Evolutionary conservation across 2,329 filamentous ascomycete species (phyloP).

Genomic region (Penicillium freii): DNA sequence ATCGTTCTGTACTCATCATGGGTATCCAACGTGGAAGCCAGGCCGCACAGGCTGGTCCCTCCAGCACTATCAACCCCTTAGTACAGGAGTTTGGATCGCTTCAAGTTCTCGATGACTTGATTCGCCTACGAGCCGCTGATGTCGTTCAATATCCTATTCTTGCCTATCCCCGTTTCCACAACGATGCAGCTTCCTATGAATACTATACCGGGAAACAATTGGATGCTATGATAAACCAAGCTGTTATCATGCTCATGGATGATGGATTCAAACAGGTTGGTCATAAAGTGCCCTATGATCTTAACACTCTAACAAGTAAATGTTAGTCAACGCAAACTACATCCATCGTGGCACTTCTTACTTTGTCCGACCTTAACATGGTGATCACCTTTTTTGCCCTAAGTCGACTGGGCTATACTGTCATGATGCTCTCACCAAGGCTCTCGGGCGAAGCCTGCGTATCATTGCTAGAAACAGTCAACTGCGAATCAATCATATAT

Average conservation of each 20-base stretch:
- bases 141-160: constrained; percentile 43
- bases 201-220: constrained; percentile 45
- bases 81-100: constrained; percentile 39
- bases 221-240: constrained; percentile 35
- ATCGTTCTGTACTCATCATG: constrained; percentile 10
- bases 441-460: constrained; percentile 43
- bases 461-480: constrained; percentile 39
- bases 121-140: constrained; percentile 42
- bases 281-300: neutral
- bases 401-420: constrained; percentile 45
- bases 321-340: constrained; percentile 19
- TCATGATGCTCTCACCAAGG: constrained; percentile 46
- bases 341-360: constrained; percentile 40
- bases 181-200: constrained; percentile 38
- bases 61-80: constrained; percentile 13
- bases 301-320: neutral
- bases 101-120: constrained; percentile 44
- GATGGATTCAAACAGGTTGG: constrained; percentile 29
- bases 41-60: constrained; percentile 9
- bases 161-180: constrained; percentile 39
- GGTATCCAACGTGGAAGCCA: constrained; percentile 20
- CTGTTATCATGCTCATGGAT: constrained; percentile 33
- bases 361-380: constrained; percentile 44
- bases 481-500: constrained; percentile 38
- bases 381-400: constrained; percentile 47